Evolutionary conservation across 768 basidiomycete species (phyloP), one percentile per base, ranked within the genome.

Genomic region (Naganishia friedmannii): DNA sequence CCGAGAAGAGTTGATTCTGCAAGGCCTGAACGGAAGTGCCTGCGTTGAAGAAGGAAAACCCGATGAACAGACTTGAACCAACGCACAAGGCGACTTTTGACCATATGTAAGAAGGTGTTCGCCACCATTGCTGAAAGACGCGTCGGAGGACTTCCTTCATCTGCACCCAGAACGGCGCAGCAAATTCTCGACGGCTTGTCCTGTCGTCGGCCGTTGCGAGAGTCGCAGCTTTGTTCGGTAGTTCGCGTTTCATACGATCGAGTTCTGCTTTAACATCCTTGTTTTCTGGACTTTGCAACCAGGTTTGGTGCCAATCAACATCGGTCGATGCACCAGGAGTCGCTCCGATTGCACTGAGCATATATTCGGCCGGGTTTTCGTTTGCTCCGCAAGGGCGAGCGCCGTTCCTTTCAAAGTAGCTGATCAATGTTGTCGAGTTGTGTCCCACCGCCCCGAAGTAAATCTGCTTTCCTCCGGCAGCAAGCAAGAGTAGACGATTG

Each of bases 361-460:
- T 78, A 73, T 74, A 80, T 70, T 84, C 83, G 31, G 83, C 83
- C 0, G 82, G 91, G 78, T 95, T 95, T 76, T 88, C 88, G 71
- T 88, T 88, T 23, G n/a, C n/a, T 2, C 91, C 90, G 78, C 91
- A 93, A 17, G 67, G 58, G 32, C 79, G 71, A 0, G 89, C 92
- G 17, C 92, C 91, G 72, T 90, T 82, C 17, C 84, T 84, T 28
- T 87, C 86, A 77, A 93, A 91, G 82, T 95, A 95, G 5, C 87
- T 84, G 34, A 86, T 87, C 60, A 94, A 82, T 37, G 87, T 83
- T 1, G 82, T 75, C 5, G 91, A 89, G 72, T 91, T 89, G 53
- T 83, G 78, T 53, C 92, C 93, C 58, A 94, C 91, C 70, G 90
- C 89, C 48, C 92, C 93, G 76, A 91, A 94, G 84, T 94, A 95